Conservation (phyloP, 2,329 filamentous ascomycete genomes). For the Ceratocystis lukuohia region DNA sequence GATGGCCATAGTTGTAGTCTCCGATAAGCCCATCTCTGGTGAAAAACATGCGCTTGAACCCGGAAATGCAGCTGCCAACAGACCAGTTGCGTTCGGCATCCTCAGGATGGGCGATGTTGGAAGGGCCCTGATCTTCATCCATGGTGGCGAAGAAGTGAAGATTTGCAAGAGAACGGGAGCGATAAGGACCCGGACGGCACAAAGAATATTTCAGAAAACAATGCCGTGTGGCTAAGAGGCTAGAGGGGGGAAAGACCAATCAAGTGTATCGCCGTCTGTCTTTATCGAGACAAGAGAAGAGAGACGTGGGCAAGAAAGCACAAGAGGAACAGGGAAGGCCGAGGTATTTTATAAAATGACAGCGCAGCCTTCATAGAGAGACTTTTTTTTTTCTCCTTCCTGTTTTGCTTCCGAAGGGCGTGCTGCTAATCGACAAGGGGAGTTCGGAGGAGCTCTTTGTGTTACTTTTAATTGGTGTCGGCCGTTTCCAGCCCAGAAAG, state of each 20-base stretch:
- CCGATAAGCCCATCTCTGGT: slow-evolving; percentile 65
- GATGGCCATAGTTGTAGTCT: slow-evolving; percentile 77
- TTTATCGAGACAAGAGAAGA: not conserved
- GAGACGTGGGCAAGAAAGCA: not conserved
- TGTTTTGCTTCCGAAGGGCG: not conserved
- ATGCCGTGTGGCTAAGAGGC: not conserved
- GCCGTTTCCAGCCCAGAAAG: not conserved
- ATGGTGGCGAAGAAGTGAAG: slow-evolving; percentile 26
- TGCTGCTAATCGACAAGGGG: not conserved
- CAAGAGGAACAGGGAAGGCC: not conserved
- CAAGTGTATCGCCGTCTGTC: not conserved
- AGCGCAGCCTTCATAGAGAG: not conserved
- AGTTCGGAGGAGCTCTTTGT: not conserved
- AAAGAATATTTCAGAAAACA: not conserved
- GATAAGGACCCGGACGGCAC: not conserved
- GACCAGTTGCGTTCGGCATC: slow-evolving; percentile 25
- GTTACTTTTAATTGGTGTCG: slow-evolving; percentile 2
- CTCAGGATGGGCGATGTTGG: slow-evolving; percentile 34
- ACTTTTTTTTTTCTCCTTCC: not conserved
- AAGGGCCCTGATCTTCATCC: slow-evolving; percentile 44
- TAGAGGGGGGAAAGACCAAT: not conserved
- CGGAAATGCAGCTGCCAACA: slow-evolving; percentile 20
- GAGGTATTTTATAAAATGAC: not conserved
- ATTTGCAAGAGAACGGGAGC: not conserved
- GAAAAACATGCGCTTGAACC: slow-evolving; percentile 31